Base-by-base conservation (phyloP, 257 asterid genomes). In the Hygrophila difformis region DNA sequence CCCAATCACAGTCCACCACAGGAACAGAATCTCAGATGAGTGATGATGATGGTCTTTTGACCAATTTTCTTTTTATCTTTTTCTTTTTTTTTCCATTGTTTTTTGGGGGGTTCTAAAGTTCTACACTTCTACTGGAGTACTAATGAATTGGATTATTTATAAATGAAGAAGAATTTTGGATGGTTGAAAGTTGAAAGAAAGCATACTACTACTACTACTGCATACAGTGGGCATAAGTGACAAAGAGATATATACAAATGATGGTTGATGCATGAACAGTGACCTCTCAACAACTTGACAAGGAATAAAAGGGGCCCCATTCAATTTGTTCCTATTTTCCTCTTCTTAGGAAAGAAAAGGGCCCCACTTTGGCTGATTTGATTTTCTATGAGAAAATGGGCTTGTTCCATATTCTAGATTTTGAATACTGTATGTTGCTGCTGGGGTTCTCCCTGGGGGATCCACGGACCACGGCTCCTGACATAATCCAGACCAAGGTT, bases 11-110 rank as follows among this genome's bases (percentile, higher is more conserved):
- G 44, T 65, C 69, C 89, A 64, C 84, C 84, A 73, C 78, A 53
- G 67, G 83, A 87, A 73, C 73, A 75, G 91, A 83, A 77, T 87
- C 93, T 80, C 60, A 80, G 81, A 87, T 71, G 70, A 72, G 82
- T 65, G 75, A 81, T 71, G 64, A 45, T 53, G 53, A 68, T 61
- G 44, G 48, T 42, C 41, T 36, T 73, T 76, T 71, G 84, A 71
- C 78, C 65, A 44, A 39, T 62, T 53, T 45, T 37, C 21, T 15
- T 14, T 4, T 43, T 55, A 13, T 18, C 38, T 12, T 39, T 41
- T 34, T 43, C 18, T 6, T 44, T 34, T 19, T 1, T 42, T 26
- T 31, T 28, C 16, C 18, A 29, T 44, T 28, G 33, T 58, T 47
- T 18, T 26, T 17, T 47, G n/a, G 43, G 42, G 11, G 28, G 56